Evolutionary conservation across 352 stramenopile genomes (phyloP), one percentile per base, ranked within the genome.

Genomic region (Sclerospora graminicola): DNA sequence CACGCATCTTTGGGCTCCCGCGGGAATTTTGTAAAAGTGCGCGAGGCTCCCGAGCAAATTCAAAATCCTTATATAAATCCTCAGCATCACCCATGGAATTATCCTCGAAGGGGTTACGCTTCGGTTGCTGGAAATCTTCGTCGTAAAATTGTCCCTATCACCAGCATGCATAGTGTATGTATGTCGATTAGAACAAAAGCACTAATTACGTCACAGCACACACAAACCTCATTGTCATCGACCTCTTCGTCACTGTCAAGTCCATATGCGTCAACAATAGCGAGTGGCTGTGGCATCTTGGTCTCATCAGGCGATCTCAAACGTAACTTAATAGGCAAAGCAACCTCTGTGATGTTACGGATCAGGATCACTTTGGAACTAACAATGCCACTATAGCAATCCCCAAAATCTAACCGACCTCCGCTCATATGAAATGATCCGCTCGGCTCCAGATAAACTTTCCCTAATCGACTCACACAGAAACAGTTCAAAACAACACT

Each of bases 31-130:
- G 58, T 13, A 60, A 44, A 14, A 66, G 51, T 16, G 52, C 48
- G 16, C 63, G 66, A 36, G 64, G 63, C 35, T 92, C 79, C 14
- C 81, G 54, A 55, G 92, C 82, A 53, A 94, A 94, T 39, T 92
- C 82, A 41, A 92, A 92, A 41, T 94, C 82, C 37, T 94, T 80
- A 48, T 94, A 80, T 19, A 60, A 59, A 53, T 94, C 82, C 33
- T 94, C 82, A 10, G 56, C 24, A 55, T 94, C 82, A 24, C 68
- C 79, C 37, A 85, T 54, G 1, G 62, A 51, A 27, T 81, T 83
- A 26, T 91, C 82, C 34, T 90, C 80, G 44, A 90, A 91, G 2
- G 77, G 88, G 13, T 57, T 55, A n/a, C 67, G 62, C 48, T 89
- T 94, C 2, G 51, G 41, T 26, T 69, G 63, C 7, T 69, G 50